These are phyloP conservation scores for Cubamyces sp. DNA, from an alignment of 768 basidiomycete genomes.

Conservation along the genomic window DNA sequence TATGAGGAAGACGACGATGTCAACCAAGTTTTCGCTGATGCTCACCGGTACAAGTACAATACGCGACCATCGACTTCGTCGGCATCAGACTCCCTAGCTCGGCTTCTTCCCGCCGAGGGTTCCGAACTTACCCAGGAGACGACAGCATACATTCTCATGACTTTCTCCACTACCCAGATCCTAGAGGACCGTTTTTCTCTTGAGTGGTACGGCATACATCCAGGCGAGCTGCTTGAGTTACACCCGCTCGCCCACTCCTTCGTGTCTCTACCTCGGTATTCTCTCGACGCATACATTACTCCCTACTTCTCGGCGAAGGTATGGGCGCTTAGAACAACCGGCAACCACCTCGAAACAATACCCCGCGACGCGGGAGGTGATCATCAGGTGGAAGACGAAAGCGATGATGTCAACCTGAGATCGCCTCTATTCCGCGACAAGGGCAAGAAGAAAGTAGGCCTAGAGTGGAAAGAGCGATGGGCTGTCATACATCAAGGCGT, in stretches of 20 bases:
- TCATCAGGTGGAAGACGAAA: conserved; percentile 10
- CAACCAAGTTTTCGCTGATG: conserved; percentile 27
- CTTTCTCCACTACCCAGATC: conserved; percentile 70
- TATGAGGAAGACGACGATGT: conserved; percentile 36
- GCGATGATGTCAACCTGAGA: conserved; percentile 7
- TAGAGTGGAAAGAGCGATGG: conserved; percentile 70
- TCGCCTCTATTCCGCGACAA: conserved; percentile 15
- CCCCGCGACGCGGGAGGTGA: conserved; percentile 3
- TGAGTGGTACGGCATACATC: conserved; percentile 60
- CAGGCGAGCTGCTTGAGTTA: conserved; percentile 72
- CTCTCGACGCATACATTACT: conserved; percentile 48
- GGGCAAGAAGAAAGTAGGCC: conserved; percentile 34
- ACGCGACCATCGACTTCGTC: conserved; percentile 21
- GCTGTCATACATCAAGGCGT: conserved; percentile 60
- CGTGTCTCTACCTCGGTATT: conserved; percentile 47
- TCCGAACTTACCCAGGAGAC: conserved; percentile 68
- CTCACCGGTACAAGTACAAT: conserved; percentile 29
- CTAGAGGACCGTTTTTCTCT: conserved; percentile 67
- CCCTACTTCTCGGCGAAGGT: conserved; percentile 65
- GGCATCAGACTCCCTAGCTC: conserved; percentile 38
- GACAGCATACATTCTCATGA: conserved; percentile 56
- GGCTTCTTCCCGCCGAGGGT: conserved; percentile 65
- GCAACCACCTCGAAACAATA: conserved; percentile 23
- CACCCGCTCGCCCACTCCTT: conserved; percentile 46
- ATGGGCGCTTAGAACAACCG: conserved; percentile 52